Conservation (phyloP, 371 early-diverging fungal genomes). For the Nematocida sp. region DNA sequence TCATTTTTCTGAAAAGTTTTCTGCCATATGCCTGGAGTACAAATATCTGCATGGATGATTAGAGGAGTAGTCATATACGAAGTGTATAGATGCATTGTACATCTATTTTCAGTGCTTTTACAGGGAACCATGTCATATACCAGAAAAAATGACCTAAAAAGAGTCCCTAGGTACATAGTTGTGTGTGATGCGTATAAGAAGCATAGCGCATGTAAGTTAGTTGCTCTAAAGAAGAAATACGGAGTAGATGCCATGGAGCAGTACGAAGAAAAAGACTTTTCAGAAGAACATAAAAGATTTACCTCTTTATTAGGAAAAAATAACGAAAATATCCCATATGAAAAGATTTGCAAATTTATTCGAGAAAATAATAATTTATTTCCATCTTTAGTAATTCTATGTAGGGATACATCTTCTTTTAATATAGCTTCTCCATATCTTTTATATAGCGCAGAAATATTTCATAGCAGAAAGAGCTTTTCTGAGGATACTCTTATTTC, state of each 20-base stretch:
- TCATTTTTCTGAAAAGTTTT: neutral
- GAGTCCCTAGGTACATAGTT: neutral
- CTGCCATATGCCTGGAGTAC: neutral
- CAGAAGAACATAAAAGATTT: slow-evolving; percentile 1
- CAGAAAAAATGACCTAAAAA: neutral
- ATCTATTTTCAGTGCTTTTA: no score
- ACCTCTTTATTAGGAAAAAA: neutral
- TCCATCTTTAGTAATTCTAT: slow-evolving; percentile 42
- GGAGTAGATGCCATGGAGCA: neutral
- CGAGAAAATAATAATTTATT: neutral
- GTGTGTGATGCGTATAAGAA: neutral
- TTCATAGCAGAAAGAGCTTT: slow-evolving; percentile 31
- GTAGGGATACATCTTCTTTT: slow-evolving; percentile 15
- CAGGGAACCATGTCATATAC: no score
- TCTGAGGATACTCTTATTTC: slow-evolving; percentile 16
- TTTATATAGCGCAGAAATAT: slow-evolving; percentile 37
- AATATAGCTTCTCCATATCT: slow-evolving; percentile 15
- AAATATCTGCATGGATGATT: no score
- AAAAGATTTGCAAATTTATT: neutral
- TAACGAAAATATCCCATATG: slow-evolving; percentile 2
- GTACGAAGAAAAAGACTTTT: slow-evolving; percentile 2
- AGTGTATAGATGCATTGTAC: no score
- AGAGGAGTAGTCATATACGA: no score
- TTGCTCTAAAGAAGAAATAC: slow-evolving; percentile 6
- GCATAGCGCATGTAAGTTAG: neutral